Conservation (phyloP, 192 early-diverging fungal species). For the Coemansia sp. region DNA sequence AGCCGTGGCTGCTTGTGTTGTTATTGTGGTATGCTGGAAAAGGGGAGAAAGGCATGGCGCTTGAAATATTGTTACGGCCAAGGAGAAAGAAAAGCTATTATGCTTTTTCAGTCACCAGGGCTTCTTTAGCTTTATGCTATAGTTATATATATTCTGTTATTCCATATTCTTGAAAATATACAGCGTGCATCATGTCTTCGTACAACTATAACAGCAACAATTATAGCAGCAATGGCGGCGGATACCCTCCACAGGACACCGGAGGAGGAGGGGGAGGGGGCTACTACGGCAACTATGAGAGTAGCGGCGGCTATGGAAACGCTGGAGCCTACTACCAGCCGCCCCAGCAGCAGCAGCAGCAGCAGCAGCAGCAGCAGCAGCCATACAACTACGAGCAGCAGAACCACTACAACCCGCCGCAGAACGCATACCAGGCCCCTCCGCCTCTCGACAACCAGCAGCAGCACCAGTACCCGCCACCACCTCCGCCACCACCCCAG, state of each 20-base stretch:
- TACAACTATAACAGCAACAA: constrained; percentile 22
- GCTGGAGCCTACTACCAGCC: constrained; percentile 21
- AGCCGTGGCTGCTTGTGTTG: too few species aligned
- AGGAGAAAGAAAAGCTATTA: too few species aligned
- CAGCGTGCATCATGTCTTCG: constrained; percentile 20
- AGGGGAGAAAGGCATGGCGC: too few species aligned
- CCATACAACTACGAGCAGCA: constrained; percentile 4
- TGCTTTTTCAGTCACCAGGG: too few species aligned
- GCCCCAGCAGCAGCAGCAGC: constrained; percentile 22
- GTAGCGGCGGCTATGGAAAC: constrained; percentile 9
- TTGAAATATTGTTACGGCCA: too few species aligned
- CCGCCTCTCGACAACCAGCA: constrained; percentile 7
- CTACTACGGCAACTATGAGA: constrained; percentile 17
- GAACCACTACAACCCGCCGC: constrained; percentile 20
- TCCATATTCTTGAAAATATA: not conserved
- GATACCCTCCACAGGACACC: constrained; percentile 3
- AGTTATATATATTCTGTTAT: not conserved
- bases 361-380: constrained; percentile 20
- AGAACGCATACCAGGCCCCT: constrained; percentile 6
- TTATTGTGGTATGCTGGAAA: too few species aligned
- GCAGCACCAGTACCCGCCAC: constrained; percentile 25
- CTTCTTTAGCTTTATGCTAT: not conserved
- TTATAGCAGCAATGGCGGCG: not conserved
- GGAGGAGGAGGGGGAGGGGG: not conserved
- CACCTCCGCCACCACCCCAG: constrained; percentile 24